These are phyloP conservation scores for Phytophthora sansomeana DNA, from an alignment of 352 stramenopile species.

Conservation along the genomic window DNA sequence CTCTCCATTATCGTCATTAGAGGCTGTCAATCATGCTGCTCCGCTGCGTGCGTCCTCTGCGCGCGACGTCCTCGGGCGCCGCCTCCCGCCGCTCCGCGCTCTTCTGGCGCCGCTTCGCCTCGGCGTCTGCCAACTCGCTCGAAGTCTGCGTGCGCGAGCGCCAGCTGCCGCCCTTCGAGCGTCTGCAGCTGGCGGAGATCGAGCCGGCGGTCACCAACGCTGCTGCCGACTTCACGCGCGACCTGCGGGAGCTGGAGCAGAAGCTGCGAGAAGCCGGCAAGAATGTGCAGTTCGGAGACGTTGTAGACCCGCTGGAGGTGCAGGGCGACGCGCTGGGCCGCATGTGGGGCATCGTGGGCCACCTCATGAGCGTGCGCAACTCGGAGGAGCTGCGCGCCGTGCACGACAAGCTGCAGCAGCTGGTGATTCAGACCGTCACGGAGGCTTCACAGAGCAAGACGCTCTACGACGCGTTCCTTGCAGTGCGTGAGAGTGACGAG, in stretches of 20 bases:
- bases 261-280: slow-evolving; percentile 33
- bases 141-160: slow-evolving; percentile 64
- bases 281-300: slow-evolving; percentile 78
- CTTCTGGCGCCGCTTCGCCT: slow-evolving; percentile 32
- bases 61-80: slow-evolving; percentile 6
- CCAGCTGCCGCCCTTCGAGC: slow-evolving; percentile 74
- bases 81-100: slow-evolving; percentile 18
- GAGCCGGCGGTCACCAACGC: slow-evolving; percentile 63
- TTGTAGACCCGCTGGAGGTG: slow-evolving; percentile 93
- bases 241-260: slow-evolving; percentile 58
- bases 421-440: slow-evolving; percentile 94
- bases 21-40: slow-evolving; percentile 40
- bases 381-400: slow-evolving; percentile 93
- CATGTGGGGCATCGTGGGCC: slow-evolving; percentile 95
- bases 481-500: slow-evolving; percentile 73
- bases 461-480: slow-evolving; percentile 92
- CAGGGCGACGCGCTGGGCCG: slow-evolving; percentile 93
- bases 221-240: slow-evolving; percentile 55
- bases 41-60: slow-evolving; percentile 31
- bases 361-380: slow-evolving; percentile 98
- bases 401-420: slow-evolving; percentile 93
- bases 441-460: slow-evolving; percentile 93
- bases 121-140: slow-evolving; percentile 52
- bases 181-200: slow-evolving; percentile 68
- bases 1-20: slow-evolving; percentile 1